These are phyloP conservation scores for Aureobasidium sp. DNA, from an alignment of 2,329 filamentous ascomycete species.

Conservation along the genomic window DNA sequence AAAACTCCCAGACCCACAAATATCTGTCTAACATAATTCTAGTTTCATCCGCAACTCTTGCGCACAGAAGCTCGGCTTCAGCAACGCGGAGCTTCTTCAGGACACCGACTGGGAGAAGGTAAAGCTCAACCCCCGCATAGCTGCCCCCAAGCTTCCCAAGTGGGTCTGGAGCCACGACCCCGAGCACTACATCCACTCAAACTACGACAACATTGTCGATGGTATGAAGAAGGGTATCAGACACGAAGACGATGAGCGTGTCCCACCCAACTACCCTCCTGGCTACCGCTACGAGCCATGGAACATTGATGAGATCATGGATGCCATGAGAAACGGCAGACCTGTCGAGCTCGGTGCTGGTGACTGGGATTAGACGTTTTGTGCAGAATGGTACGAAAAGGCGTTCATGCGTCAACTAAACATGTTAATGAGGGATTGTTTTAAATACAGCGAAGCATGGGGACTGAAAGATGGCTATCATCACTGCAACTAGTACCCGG, in stretches of 20 bases:
- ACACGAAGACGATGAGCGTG: slow-evolving; percentile 36
- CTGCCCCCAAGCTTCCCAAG: slow-evolving; percentile 39
- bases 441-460: slow-evolving; percentile 11
- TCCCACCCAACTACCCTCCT: slow-evolving; percentile 39
- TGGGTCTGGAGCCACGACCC: slow-evolving; percentile 43
- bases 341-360: slow-evolving; percentile 31
- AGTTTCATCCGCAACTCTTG: slow-evolving; percentile 43
- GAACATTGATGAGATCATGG: slow-evolving; percentile 38
- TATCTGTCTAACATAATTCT: slow-evolving; percentile 11
- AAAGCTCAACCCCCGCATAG: slow-evolving; percentile 38
- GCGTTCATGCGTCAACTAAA: neutral
- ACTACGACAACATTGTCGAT: slow-evolving; percentile 37
- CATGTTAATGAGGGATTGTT: neutral
- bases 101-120: slow-evolving; percentile 45
- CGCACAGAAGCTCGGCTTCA: slow-evolving; percentile 43
- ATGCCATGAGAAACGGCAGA: slow-evolving; percentile 30
- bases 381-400: neutral
- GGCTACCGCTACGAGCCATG: slow-evolving; percentile 32
- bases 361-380: slow-evolving; percentile 23
- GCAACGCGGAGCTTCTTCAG: slow-evolving; percentile 41
- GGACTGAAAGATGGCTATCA: slow-evolving; percentile 7
- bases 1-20: neutral
- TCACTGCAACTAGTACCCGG: slow-evolving; percentile 5
- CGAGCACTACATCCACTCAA: slow-evolving; percentile 39
- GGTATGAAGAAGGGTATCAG: slow-evolving; percentile 35